Conservation (phyloP, 1,139 yeast genomes). For the Geotrichum bryndzae region DNA sequence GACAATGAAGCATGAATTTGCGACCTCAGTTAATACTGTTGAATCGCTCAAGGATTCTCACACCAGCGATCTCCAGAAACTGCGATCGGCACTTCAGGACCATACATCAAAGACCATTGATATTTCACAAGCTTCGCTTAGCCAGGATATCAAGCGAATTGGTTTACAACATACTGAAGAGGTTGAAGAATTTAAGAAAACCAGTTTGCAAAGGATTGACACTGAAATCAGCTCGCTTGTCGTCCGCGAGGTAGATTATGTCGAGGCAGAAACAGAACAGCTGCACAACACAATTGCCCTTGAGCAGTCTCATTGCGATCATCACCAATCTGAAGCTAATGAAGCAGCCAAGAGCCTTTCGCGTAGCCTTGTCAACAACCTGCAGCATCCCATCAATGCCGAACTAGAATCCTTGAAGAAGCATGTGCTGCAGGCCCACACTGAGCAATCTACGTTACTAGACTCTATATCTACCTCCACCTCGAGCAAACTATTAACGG, state of each 20-base stretch:
- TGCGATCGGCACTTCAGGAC: neutral
- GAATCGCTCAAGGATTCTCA: neutral
- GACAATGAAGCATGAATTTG: neutral
- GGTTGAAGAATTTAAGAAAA: neutral
- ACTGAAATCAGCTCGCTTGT: neutral
- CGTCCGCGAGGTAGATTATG: neutral
- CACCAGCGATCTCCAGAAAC: neutral
- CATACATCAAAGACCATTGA: neutral
- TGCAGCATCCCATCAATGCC: neutral
- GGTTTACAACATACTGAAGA: neutral
- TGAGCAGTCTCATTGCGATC: neutral
- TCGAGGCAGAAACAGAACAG: neutral
- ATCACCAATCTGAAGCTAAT: neutral
- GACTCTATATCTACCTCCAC: neutral
- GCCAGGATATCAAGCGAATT: neutral
- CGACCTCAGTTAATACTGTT: neutral
- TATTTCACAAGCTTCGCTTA: neutral
- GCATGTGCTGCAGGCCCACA: neutral
- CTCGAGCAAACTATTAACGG: neutral
- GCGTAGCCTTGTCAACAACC: neutral
- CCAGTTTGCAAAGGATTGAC: neutral
- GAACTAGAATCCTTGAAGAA: neutral
- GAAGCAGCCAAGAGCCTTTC: neutral
- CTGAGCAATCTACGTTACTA: neutral
- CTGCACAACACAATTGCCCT: neutral